Evolutionary conservation across 495 filamentous ascomycete genomes (phyloP).

Genomic region (Pseudevernia furfuracea): DNA sequence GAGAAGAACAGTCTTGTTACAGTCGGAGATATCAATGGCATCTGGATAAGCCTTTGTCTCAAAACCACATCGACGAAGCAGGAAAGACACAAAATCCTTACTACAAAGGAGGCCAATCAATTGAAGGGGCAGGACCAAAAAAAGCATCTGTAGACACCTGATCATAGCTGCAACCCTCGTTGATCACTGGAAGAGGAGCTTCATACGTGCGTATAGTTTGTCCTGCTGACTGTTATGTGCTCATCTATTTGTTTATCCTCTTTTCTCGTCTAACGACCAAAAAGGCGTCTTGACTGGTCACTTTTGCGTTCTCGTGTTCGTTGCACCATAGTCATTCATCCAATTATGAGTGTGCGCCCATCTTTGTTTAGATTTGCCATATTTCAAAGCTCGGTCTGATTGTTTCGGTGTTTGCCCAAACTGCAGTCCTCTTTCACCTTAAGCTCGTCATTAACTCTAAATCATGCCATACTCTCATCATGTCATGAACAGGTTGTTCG

Average conservation of each 20-base stretch:
- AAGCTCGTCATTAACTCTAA: background rate
- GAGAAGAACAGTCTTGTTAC: background rate
- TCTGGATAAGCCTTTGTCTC: background rate
- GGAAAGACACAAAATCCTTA: background rate
- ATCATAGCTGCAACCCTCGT: background rate
- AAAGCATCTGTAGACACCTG: background rate
- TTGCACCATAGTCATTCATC: background rate
- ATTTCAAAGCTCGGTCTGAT: background rate
- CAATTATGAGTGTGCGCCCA: background rate
- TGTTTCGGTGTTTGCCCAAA: background rate
- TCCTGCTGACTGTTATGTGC: background rate
- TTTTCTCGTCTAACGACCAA: background rate
- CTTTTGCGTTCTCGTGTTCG: background rate
- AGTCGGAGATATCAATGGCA: background rate
- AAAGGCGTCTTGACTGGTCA: background rate
- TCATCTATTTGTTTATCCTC: background rate
- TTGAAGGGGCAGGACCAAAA: background rate
- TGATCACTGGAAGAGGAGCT: background rate
- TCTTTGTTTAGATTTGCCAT: background rate
- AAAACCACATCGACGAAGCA: background rate
- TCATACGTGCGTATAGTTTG: background rate
- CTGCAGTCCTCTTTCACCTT: background rate
- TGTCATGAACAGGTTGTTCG: background rate
- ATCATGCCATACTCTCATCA: background rate
- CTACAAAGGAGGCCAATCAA: background rate